These are phyloP conservation scores for Calonectria fujianensis DNA, from an alignment of 2,329 filamentous ascomycete genomes.

Conservation along the genomic window DNA sequence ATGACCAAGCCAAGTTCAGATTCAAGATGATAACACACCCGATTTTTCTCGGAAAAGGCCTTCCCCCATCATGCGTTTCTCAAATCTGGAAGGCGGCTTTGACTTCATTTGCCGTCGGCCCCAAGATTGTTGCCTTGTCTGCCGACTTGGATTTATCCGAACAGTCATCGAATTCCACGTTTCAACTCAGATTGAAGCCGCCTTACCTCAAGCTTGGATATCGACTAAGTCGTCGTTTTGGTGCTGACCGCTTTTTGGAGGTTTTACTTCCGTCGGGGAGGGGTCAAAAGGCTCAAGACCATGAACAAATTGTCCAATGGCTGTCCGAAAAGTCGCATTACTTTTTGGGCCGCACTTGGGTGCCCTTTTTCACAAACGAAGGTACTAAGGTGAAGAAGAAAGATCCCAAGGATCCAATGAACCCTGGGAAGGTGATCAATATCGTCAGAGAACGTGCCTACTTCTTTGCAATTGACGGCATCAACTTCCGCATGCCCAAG, in stretches of 20 bases:
- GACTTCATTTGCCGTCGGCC: conserved; percentile 58
- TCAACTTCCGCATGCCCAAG: conserved; percentile 59
- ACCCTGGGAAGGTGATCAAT: conserved; percentile 46
- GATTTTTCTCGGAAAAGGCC: conserved; percentile 64
- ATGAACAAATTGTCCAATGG: conserved; percentile 58
- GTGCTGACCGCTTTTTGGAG: conserved; percentile 75
- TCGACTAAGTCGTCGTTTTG: conserved; percentile 73
- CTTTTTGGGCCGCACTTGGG: conserved; percentile 69
- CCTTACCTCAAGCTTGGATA: conserved; percentile 69
- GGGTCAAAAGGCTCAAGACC: conserved; percentile 57
- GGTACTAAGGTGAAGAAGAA: conserved; percentile 59
- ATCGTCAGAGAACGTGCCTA: conserved; percentile 65
- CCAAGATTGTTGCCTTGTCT: conserved; percentile 65
- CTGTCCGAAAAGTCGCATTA: conserved; percentile 59
- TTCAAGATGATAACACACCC: conserved; percentile 61
- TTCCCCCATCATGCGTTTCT: conserved; percentile 68
- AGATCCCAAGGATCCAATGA: conserved; percentile 54
- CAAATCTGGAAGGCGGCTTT: conserved; percentile 69
- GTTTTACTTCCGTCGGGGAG: conserved; percentile 68
- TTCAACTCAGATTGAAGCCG: conserved; percentile 68
- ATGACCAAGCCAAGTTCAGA: conserved; percentile 67
- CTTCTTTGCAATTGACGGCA: conserved; percentile 74
- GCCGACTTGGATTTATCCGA: conserved; percentile 64
- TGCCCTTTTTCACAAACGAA: conserved; percentile 66
- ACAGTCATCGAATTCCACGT: conserved; percentile 62